Conservation (phyloP, 305 asterid species). For the Rubia tinctorum region DNA sequence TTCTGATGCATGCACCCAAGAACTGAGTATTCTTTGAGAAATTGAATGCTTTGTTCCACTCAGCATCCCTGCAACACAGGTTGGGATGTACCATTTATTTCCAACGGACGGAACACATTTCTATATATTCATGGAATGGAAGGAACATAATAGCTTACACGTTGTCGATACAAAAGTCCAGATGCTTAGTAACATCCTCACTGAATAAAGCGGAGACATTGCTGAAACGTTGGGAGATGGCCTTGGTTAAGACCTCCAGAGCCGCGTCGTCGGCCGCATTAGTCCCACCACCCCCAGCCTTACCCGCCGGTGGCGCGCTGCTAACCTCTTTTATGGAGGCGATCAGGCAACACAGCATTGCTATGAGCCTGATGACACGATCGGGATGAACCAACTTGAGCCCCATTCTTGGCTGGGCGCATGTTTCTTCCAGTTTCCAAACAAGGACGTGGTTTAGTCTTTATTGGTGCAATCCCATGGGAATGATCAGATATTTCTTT, state of each 20-base stretch:
- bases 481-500: too few relatives aligned
- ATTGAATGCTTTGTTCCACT: slow-evolving; percentile 78
- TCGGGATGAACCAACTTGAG: background rate
- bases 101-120: too few relatives aligned
- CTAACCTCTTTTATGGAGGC: slow-evolving; percentile 13
- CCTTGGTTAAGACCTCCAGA: slow-evolving; percentile 50
- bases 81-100: background rate
- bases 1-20: slow-evolving; percentile 53
- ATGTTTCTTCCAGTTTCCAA: slow-evolving; percentile 1
- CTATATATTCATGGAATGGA: too few relatives aligned
- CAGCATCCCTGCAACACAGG: slow-evolving; percentile 45
- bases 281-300: background rate
- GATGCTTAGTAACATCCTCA: slow-evolving; percentile 41
- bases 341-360: background rate
- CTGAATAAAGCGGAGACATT: slow-evolving; percentile 51
- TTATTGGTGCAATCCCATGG: background rate
- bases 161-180: slow-evolving; percentile 67
- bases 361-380: background rate
- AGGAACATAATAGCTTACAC: slow-evolving; percentile 35
- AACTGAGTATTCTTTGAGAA: slow-evolving; percentile 56
- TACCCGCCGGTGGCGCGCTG: slow-evolving; percentile 24
- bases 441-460: background rate
- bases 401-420: slow-evolving; percentile 3
- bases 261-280: slow-evolving; percentile 23
- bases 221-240: slow-evolving; percentile 49